Conservation (phyloP, 78 protist species). For the Pigoraptor vietnamica region DNA sequence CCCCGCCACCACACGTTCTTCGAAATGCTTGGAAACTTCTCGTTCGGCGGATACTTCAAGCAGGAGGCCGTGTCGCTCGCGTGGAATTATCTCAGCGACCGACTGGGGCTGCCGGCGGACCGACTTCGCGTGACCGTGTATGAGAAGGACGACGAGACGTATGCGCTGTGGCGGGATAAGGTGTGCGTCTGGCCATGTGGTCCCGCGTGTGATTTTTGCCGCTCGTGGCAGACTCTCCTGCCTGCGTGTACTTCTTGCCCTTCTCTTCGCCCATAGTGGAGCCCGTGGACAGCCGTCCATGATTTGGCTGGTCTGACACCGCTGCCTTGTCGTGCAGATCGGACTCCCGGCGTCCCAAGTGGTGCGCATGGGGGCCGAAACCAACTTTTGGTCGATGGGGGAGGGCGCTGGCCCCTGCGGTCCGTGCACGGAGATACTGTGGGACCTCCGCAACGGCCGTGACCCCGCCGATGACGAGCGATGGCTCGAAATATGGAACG, state of each 20-base stretch:
- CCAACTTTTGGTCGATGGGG: slow-evolving; percentile 71
- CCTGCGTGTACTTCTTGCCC: too few species aligned
- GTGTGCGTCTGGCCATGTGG: too few species aligned
- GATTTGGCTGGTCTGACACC: too few species aligned
- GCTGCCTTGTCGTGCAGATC: too few species aligned
- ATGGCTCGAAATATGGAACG: slow-evolving; percentile 71
- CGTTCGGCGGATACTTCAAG: slow-evolving; percentile 52
- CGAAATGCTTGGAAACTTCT: slow-evolving; percentile 77
- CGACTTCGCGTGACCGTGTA: slow-evolving; percentile 41
- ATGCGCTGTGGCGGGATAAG: slow-evolving; percentile 33
- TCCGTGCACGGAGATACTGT: slow-evolving; percentile 73
- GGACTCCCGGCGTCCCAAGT: slow-evolving; percentile 38
- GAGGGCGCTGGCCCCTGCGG: slow-evolving; percentile 78
- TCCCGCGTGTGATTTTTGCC: too few species aligned
- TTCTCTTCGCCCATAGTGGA: too few species aligned
- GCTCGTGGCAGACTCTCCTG: too few species aligned
- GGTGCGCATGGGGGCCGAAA: not conserved
- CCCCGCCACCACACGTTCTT: slow-evolving; percentile 77
- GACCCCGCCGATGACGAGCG: slow-evolving; percentile 27
- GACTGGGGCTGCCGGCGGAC: slow-evolving; percentile 27
- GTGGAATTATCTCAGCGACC: slow-evolving; percentile 55
- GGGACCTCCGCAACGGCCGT: slow-evolving; percentile 27
- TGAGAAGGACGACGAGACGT: slow-evolving; percentile 52
- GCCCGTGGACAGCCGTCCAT: too few species aligned
- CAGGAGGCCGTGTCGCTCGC: slow-evolving; percentile 48